Base-by-base conservation (phyloP, 768 basidiomycete genomes). In the Boletus rubescentipes region DNA sequence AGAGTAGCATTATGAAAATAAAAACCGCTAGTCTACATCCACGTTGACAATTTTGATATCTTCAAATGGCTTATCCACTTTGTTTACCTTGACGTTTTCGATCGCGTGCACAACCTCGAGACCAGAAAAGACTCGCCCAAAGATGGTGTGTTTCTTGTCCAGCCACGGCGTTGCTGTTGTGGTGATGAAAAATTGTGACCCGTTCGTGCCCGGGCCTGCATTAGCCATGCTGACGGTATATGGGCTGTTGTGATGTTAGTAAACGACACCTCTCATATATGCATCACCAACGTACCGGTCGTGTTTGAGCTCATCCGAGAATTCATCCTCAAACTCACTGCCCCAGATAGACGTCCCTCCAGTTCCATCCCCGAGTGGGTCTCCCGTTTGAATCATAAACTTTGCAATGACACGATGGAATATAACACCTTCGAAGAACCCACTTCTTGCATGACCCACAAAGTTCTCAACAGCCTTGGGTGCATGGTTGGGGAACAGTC, bases 391-490 rank as follows among this genome's bases (percentile, higher is more conserved):
- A 51, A 97, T 89, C 94, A 96, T 96, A 67, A 99, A 99, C 73
- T 99, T 98, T 56, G 92, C 83, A 67, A 99, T 99, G 59, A 98
- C 91, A 53, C 97, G 89, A 70, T 99, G 97, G 78, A 98, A 98
- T 64, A 98, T 83, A 53, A 97, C 78, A 12, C 88, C 86, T 68
- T 99, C 96, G 65, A 89, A 98, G 74, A 89, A 98, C 2, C 91
- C 86, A 60, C 86, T 91, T 61, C 90, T 79, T 15, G 91, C 83
- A 62, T 95, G 92, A 1, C 92, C 93, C 21, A 95, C 89, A 72
- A 99, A 98, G 75, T 98, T 99, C 74, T 99, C 97, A 36, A 99
- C 96, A 1, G 97, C 84, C 71, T 90, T 97, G 4, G 97, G 97
- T 5, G 91, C 90, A 51, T 92, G 86, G 59, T 91, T 82, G 1